These are phyloP conservation scores for Nemania diffusa DNA, from an alignment of 2,329 filamentous ascomycete genomes.

Conservation along the genomic window DNA sequence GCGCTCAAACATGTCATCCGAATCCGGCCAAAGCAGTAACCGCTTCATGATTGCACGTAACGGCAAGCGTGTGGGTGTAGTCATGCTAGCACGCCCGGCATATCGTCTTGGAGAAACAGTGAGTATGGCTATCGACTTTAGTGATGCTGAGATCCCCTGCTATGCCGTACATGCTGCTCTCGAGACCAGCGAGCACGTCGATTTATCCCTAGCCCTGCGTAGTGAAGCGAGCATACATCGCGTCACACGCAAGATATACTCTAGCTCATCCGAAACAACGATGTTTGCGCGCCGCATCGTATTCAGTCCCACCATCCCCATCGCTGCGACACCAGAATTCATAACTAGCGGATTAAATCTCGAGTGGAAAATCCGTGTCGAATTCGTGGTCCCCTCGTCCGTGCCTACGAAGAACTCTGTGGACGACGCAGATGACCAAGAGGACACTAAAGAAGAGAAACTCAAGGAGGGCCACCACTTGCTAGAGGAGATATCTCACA, in stretches of 20 bases:
- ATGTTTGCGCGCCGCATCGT: conserved; percentile 82
- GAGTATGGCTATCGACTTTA: conserved; percentile 85
- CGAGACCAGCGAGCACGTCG: conserved; percentile 87
- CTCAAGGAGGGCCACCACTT: conserved; percentile 59
- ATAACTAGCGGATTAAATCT: conserved; percentile 88
- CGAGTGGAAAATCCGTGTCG: conserved; percentile 88
- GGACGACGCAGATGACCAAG: conserved; percentile 30
- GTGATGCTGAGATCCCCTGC: conserved; percentile 78
- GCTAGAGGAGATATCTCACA: conserved; percentile 81
- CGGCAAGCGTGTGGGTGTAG: conserved; percentile 88
- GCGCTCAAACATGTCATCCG: conserved; percentile 75
- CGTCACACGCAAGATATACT: conserved; percentile 85
- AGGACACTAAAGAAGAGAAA: conserved; percentile 35
- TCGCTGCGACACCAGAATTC: conserved; percentile 87
- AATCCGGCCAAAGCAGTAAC: conserved; percentile 83
- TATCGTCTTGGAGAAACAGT: conserved; percentile 91
- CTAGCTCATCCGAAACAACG: conserved; percentile 81
- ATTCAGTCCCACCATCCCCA: conserved; percentile 85
- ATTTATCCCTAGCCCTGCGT: conserved; percentile 81
- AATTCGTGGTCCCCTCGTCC: conserved; percentile 83
- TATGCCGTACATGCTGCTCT: conserved; percentile 87
- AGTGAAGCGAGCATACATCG: conserved; percentile 87
- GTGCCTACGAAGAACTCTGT: conserved; percentile 9
- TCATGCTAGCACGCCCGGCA: conserved; percentile 87
- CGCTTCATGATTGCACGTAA: conserved; percentile 95